Base-by-base conservation (phyloP, 805 yeast genomes). In the Helenozyma rhizophorensis region DNA sequence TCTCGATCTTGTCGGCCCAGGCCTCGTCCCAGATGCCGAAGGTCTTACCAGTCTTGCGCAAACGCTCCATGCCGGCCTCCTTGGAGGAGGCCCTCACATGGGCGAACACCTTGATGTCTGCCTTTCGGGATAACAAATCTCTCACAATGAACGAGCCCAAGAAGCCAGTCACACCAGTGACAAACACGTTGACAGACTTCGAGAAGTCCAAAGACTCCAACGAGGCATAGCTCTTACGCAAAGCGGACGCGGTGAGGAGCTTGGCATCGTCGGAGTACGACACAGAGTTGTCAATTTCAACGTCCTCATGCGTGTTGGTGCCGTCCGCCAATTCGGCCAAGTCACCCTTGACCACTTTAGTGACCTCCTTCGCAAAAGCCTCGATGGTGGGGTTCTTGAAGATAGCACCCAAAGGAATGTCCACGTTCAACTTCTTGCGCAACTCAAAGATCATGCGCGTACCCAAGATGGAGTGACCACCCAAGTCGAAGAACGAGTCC, bases 121-220 rank as follows among this genome's bases (percentile, higher is more conserved):
- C 57, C 48, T 90, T 76, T 33, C 66, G 67, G 22, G 53, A 54
- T 45, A 93, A 67, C 26, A 93, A 61, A 45, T 93, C 95, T 21
- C 84, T 71, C 27, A 93, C 60, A 30, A 93, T 80, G 58, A 83
- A 93, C 1, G 97, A 78, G 21, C 99, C 99, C 36, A 93, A 65
- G 76, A 90, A 93, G 2, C 99, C 99, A 23, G 98, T 94, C 23
- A 80, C 84, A 54, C 99, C 99, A 17, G 99, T 93, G 27, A 93
- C 76, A 48, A 93, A 87, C 2, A 88, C 84, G 40, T 75, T 79
- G 14, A 77, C 46, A 2, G 56, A 37, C 25, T 60, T 52, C 3
- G 64, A 54, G 9, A 58, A 48, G 25, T 58, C 63, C 13, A 61
- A 38, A 19, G 65, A 49, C 33, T 49, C 47, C 35, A 66, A 70